A percentile compares a stretch with the other conserved stretches of the same genome.
Evolutionary conservation across 768 basidiomycete species (phyloP).

Genomic region (Leccinum obscurum): DNA sequence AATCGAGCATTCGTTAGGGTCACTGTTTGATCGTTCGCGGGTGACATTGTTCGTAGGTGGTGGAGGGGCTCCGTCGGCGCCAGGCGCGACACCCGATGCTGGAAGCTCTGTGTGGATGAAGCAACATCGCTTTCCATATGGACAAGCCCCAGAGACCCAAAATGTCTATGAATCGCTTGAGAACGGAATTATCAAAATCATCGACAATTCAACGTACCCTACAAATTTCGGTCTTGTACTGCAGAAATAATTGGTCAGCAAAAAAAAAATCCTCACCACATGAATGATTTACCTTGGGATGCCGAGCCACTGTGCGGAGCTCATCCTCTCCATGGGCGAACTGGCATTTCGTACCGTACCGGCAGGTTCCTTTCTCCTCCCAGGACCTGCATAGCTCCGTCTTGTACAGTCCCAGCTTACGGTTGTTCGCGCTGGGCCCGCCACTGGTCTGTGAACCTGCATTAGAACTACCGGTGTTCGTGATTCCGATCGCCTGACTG

Average conservation of each 20-base stretch:
- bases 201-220: slow-evolving; percentile 50
- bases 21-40: slow-evolving; percentile 75
- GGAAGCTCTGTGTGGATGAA: slow-evolving; percentile 92
- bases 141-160: slow-evolving; percentile 92
- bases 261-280: not conserved
- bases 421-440: slow-evolving; percentile 88
- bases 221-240: slow-evolving; percentile 96
- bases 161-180: slow-evolving; percentile 59
- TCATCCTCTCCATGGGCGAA: slow-evolving; percentile 94
- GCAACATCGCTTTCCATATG: slow-evolving; percentile 90
- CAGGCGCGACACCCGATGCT: slow-evolving; percentile 55
- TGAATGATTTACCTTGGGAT: slow-evolving; percentile 70
- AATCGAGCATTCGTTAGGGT: slow-evolving; percentile 69
- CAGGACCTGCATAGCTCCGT: slow-evolving; percentile 88
- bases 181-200: not conserved
- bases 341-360: slow-evolving; percentile 88
- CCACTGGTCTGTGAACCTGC: slow-evolving; percentile 37
- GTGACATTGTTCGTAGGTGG: slow-evolving; percentile 52
- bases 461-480: slow-evolving; percentile 40
- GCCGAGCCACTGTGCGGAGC: slow-evolving; percentile 77
- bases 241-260: slow-evolving; percentile 20
- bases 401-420: slow-evolving; percentile 89
- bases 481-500: slow-evolving; percentile 43
- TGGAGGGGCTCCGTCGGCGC: slow-evolving; percentile 53
- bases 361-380: slow-evolving; percentile 87